phyloP scores from a whole-genome alignment of 2,329 filamentous ascomycete genomes.

The Penicillium sp. region DNA sequence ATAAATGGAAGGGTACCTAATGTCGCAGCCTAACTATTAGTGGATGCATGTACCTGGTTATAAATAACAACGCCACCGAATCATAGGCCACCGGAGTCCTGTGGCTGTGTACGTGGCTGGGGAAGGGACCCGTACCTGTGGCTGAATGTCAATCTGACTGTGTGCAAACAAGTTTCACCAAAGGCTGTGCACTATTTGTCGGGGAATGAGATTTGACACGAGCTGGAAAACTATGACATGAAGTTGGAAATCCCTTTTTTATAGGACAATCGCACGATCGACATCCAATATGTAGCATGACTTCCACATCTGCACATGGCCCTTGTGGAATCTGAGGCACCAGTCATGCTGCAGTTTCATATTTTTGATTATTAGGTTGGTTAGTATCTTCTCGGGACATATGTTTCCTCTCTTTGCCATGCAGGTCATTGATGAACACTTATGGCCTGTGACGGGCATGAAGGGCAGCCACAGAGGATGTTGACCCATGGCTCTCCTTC shows the following conservation, averaged over 20 bases:
- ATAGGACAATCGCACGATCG: background rate
- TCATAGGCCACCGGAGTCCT: slow-evolving; percentile 17
- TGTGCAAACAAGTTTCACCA: background rate
- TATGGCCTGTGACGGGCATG: background rate
- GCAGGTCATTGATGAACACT: background rate
- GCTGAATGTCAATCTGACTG: background rate
- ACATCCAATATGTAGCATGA: slow-evolving; percentile 14
- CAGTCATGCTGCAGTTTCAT: slow-evolving; percentile 12
- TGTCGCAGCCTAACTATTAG: slow-evolving; percentile 30
- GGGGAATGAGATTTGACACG: background rate
- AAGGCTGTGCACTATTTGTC: background rate
- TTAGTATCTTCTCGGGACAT: background rate
- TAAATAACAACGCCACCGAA: slow-evolving; percentile 20
- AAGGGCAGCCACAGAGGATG: background rate
- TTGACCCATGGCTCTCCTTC: background rate
- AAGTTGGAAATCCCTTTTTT: slow-evolving; percentile 1
- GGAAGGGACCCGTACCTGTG: background rate
- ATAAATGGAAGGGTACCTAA: slow-evolving; percentile 19
- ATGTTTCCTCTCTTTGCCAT: background rate
- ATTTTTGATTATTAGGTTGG: background rate
- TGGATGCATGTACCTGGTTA: slow-evolving; percentile 22
- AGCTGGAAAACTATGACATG: background rate
- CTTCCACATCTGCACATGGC: slow-evolving; percentile 18
- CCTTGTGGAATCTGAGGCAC: slow-evolving; percentile 11
- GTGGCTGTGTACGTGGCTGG: slow-evolving; percentile 19